A percentile compares a stretch with the other conserved stretches of the same genome.
These are phyloP conservation scores for Suillus fuscotomentosus DNA, from an alignment of 768 basidiomycete genomes.

Conservation along the genomic window DNA sequence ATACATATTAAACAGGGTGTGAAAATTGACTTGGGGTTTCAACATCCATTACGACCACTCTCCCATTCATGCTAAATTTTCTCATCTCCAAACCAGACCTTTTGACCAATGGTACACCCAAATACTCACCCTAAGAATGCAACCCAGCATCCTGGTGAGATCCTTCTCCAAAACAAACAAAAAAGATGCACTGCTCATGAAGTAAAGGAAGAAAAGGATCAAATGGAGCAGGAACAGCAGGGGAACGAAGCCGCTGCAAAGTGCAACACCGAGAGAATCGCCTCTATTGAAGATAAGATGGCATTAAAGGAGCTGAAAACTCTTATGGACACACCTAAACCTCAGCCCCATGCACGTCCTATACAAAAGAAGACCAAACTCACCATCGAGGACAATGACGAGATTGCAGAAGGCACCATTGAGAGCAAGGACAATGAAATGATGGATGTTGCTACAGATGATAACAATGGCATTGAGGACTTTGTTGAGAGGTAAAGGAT, in stretches of 20 bases:
- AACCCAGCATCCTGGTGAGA: not conserved
- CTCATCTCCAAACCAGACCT: not conserved
- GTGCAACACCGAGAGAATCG: not conserved
- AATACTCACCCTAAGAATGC: not conserved
- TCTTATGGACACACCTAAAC: not conserved
- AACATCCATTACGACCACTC: not conserved
- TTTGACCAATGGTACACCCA: not conserved
- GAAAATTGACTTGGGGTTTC: not conserved
- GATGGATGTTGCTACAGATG: not conserved
- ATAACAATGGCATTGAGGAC: not conserved
- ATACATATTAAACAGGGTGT: not conserved
- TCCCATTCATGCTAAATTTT: not conserved
- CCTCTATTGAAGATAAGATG: not conserved
- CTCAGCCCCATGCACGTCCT: not conserved
- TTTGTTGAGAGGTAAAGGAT: not conserved
- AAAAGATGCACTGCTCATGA: not conserved
- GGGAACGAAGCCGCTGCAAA: not conserved
- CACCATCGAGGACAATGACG: not conserved
- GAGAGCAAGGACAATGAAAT: not conserved
- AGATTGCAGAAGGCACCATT: not conserved
- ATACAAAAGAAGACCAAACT: not conserved
- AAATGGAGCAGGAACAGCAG: not conserved
- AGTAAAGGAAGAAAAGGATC: not conserved
- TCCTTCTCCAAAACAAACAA: not conserved
- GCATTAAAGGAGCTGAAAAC: not conserved